Evolutionary conservation across 257 asterid species (phyloP).

Genomic region (Jaltomata sinuosa): DNA sequence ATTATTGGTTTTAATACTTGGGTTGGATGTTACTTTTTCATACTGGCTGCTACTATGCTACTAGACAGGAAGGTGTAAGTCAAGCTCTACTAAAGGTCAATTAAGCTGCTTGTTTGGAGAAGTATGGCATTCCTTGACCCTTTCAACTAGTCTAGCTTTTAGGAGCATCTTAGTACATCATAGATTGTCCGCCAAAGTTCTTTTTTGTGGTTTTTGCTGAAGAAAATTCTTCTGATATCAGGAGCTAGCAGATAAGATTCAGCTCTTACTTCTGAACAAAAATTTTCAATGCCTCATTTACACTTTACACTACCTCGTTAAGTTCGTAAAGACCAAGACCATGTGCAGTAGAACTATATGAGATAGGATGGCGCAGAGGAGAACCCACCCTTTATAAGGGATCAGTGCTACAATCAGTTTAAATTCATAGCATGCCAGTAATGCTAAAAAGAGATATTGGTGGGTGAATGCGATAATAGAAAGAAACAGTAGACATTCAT

Average conservation of each 20-base stretch:
- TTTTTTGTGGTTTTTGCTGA: not conserved
- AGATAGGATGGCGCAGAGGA: not conserved
- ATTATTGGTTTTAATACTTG: not conserved
- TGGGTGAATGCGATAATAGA: not conserved
- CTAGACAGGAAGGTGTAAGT: not conserved
- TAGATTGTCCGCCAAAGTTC: not conserved
- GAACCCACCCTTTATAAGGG: not conserved
- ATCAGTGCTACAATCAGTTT: not conserved
- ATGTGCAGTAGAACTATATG: not conserved
- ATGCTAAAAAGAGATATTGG: not conserved
- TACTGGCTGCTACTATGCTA: not conserved
- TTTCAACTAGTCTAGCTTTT: not conserved
- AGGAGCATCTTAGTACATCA: not conserved
- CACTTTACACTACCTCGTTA: not conserved
- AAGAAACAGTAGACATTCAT: not conserved
- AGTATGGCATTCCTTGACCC: not conserved
- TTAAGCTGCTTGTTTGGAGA: not conserved
- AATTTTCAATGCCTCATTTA: not conserved
- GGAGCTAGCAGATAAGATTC: not conserved
- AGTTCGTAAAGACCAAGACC: not conserved
- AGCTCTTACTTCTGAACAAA: not conserved
- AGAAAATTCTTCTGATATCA: not conserved
- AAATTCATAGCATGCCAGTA: not conserved
- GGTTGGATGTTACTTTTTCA: not conserved
- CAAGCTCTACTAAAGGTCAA: not conserved